Evolutionary conservation across 371 early-diverging fungal species (phyloP).

Genomic region (Haplosporangium sp.): DNA sequence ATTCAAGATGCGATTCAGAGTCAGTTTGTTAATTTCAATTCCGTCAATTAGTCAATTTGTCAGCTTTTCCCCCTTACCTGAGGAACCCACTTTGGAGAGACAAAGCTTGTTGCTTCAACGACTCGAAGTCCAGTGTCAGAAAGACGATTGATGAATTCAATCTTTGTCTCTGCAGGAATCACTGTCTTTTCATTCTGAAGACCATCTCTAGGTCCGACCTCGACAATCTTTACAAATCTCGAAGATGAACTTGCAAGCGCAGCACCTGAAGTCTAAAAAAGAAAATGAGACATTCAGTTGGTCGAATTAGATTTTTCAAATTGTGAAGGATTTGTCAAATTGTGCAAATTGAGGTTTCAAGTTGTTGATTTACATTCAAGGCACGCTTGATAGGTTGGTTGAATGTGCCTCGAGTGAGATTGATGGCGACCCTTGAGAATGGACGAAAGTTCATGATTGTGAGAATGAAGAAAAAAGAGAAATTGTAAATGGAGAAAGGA

Average conservation of each 20-base stretch:
- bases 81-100: constrained; percentile 98
- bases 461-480: not conserved
- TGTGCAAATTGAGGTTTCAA: too few species aligned
- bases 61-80: constrained; percentile 67
- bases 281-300: not conserved
- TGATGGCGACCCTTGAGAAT: constrained; percentile 36
- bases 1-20: too few species aligned
- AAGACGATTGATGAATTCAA: constrained; percentile 86
- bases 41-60: too few species aligned
- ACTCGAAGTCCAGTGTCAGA: constrained; percentile 86
- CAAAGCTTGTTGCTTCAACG: constrained; percentile 95
- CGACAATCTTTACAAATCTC: constrained; percentile 81
- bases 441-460: constrained; percentile 37
- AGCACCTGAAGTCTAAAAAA: constrained; percentile 24
- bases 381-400: constrained; percentile 25
- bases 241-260: constrained; percentile 30
- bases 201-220: constrained; percentile 97
- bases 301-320: not conserved
- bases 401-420: constrained; percentile 39
- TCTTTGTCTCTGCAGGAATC: constrained; percentile 84
- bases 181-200: constrained; percentile 95
- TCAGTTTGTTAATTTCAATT: too few species aligned
- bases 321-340: too few species aligned
- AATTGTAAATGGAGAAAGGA: not conserved
- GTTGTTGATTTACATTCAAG: constrained; percentile 29